These are phyloP conservation scores for Venturia effusa DNA, from an alignment of 2,329 filamentous ascomycete species.

Conservation along the genomic window DNA sequence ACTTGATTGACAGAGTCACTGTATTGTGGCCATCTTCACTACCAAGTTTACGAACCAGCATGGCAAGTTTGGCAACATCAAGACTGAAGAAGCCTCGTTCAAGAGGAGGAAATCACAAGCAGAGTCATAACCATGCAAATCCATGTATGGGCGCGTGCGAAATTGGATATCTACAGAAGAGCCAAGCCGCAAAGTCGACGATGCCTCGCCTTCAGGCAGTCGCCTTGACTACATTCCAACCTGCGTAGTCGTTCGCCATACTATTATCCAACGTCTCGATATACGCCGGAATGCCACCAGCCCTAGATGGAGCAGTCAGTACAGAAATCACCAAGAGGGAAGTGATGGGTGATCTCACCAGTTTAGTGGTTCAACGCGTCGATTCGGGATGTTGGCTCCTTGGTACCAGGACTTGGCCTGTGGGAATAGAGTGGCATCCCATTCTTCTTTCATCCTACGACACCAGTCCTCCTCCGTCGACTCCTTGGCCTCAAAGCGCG, in stretches of 20 bases:
- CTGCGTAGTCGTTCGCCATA: slow-evolving; percentile 6
- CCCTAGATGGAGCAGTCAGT: background rate
- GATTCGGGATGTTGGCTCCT: background rate
- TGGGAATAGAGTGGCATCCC: slow-evolving; percentile 1
- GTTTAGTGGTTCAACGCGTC: slow-evolving; percentile 23
- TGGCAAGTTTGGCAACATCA: background rate
- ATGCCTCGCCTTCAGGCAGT: background rate
- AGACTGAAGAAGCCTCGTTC: background rate
- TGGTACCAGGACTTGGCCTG: background rate
- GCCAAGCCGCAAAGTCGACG: background rate
- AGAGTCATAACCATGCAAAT: background rate
- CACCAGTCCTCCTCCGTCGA: slow-evolving; percentile 2
- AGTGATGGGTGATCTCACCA: slow-evolving; percentile 17
- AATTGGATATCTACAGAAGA: background rate
- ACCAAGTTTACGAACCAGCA: too few relatives aligned
- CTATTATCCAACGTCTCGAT: slow-evolving; percentile 6
- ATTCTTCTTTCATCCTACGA: background rate
- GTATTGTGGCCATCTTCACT: too few relatives aligned
- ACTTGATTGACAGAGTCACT: too few relatives aligned
- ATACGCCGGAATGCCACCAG: slow-evolving; percentile 9
- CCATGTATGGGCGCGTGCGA: background rate
- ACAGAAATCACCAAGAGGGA: background rate
- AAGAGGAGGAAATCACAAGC: too few relatives aligned
- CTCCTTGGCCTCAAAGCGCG: slow-evolving; percentile 34
- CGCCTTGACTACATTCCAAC: slow-evolving; percentile 6